phyloP scores from a whole-genome alignment of 305 asterid genomes.

The Fraxinus velutina region DNA sequence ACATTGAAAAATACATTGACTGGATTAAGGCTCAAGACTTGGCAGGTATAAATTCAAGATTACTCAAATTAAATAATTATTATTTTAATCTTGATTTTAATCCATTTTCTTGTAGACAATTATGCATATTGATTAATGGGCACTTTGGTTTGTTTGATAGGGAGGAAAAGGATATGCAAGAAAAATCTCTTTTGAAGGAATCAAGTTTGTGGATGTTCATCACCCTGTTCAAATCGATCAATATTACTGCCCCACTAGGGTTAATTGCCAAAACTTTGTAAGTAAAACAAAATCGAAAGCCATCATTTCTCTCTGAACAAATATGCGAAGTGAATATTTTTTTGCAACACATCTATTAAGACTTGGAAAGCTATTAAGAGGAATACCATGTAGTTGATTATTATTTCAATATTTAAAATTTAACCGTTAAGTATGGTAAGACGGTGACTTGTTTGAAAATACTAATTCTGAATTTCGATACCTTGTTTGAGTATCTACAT shows the following conservation, averaged over 20 bases:
- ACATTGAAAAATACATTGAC: conserved; percentile 44
- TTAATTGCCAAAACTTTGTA: conserved; percentile 41
- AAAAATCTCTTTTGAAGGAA: conserved; percentile 44
- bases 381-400: neutral
- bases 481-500: neutral
- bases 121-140: neutral
- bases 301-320: neutral
- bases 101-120: neutral
- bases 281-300: neutral
- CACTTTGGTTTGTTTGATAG: conserved; percentile 23
- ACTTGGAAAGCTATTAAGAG: neutral
- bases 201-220: conserved; percentile 43
- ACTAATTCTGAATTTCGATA: neutral
- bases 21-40: conserved; percentile 60
- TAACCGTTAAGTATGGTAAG: neutral
- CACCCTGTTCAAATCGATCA: conserved; percentile 58
- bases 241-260: conserved; percentile 50
- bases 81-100: neutral
- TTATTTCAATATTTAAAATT: neutral
- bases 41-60: conserved; percentile 38
- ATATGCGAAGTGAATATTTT: neutral
- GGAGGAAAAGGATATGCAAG: conserved; percentile 61
- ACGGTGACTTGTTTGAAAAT: neutral
- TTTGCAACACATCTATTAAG: neutral
- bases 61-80: neutral